Evolutionary conservation across 805 yeast genomes (phyloP).

Genomic region (Cyberlindnera mississippiensis): DNA sequence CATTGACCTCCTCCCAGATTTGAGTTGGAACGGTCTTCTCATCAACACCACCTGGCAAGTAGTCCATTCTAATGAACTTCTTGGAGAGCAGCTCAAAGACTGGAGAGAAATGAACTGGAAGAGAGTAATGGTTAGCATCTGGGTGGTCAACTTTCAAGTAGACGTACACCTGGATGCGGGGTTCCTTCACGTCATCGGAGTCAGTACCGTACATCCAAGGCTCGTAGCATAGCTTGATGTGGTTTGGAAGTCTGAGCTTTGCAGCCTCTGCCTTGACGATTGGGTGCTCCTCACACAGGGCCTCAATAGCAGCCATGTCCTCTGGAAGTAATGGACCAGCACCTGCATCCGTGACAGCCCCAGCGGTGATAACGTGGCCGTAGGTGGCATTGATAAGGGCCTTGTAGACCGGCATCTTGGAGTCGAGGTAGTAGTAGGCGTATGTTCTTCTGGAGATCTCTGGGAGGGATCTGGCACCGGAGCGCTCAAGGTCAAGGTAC

Average conservation of each 20-base stretch:
- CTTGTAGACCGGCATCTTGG: slow-evolving; percentile 53
- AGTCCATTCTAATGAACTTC: slow-evolving; percentile 68
- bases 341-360: slow-evolving; percentile 52
- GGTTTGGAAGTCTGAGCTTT: slow-evolving; percentile 57
- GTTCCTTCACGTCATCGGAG: slow-evolving; percentile 44
- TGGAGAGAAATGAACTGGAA: slow-evolving; percentile 70
- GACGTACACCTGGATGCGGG: slow-evolving; percentile 71
- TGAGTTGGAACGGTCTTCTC: slow-evolving; percentile 48
- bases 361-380: slow-evolving; percentile 57
- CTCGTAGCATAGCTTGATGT: slow-evolving; percentile 54
- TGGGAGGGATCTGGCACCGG: slow-evolving; percentile 46
- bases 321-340: slow-evolving; percentile 72
- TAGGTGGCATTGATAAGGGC: slow-evolving; percentile 64
- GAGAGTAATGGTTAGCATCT: slow-evolving; percentile 72
- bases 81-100: slow-evolving; percentile 60
- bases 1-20: slow-evolving; percentile 56
- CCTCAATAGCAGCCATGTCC: slow-evolving; percentile 54
- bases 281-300: slow-evolving; percentile 49
- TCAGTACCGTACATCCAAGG: slow-evolving; percentile 90
- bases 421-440: slow-evolving; percentile 60
- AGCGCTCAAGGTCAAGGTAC: slow-evolving; percentile 64
- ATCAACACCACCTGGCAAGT: slow-evolving; percentile 68
- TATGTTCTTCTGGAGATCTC: slow-evolving; percentile 65
- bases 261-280: slow-evolving; percentile 57
- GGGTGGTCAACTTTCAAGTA: slow-evolving; percentile 65